Evolutionary conservation across 495 filamentous ascomycete species (phyloP).

Genomic region (Penicillium manginii): DNA sequence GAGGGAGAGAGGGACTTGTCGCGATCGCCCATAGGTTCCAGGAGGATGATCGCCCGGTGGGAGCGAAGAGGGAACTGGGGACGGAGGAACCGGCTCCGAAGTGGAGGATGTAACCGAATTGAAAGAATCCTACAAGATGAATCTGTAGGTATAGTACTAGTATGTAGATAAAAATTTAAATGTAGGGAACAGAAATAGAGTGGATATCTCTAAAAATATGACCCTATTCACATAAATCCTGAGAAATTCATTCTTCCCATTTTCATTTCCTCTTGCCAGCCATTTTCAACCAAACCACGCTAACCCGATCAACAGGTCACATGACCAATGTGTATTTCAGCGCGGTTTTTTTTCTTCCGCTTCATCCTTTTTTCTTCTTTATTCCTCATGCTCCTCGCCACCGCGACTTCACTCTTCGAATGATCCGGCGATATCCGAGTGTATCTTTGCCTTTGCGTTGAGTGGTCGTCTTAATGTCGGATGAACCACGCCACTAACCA

Average conservation of each 20-base stretch:
- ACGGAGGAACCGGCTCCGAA: constrained; percentile 38
- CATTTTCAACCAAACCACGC: constrained; percentile 25
- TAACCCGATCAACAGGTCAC: constrained; percentile 33
- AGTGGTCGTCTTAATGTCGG: constrained; percentile 1
- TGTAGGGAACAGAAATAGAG: not conserved
- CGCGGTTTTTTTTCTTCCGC: constrained; percentile 34
- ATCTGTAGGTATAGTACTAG: no score
- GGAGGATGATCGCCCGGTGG: constrained; percentile 39
- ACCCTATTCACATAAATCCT: no score
- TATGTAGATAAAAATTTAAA: not conserved
- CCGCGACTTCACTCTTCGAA: no score
- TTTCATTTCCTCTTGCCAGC: constrained; percentile 16
- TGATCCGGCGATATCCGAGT: no score
- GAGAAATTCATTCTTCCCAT: not conserved
- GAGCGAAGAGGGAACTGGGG: constrained; percentile 37
- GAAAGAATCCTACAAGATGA: constrained; percentile 12
- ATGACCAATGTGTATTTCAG: constrained; percentile 29
- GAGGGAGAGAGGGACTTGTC: constrained; percentile 27
- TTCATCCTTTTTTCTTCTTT: constrained; percentile 18
- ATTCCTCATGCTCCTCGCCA: constrained; percentile 14
- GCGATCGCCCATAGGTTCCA: constrained; percentile 36
- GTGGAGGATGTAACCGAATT: constrained; percentile 38
- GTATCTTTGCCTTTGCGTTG: not conserved
- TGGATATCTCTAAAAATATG: not conserved
- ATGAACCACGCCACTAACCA: constrained; percentile 21